Conservation (phyloP, 2,329 filamentous ascomycete genomes). For the Botryotinia globosa region DNA sequence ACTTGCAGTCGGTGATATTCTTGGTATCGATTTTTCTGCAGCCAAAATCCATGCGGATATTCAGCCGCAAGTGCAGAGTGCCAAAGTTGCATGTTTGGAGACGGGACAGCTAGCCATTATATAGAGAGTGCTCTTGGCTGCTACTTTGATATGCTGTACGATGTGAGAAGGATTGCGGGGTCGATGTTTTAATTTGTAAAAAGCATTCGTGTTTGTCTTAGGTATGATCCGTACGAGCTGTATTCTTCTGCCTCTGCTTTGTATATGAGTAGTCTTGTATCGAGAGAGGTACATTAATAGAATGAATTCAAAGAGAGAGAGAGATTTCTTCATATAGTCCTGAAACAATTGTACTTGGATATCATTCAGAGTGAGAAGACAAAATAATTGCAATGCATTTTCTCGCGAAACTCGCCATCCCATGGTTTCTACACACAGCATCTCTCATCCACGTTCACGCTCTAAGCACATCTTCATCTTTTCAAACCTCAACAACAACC, state of each 20-base stretch:
- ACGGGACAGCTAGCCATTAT: neutral
- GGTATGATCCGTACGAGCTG: neutral
- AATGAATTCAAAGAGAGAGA: neutral
- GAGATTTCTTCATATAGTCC: too few relatives aligned
- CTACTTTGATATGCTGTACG: neutral
- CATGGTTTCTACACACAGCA: neutral
- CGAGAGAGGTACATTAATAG: neutral
- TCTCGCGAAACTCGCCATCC: neutral
- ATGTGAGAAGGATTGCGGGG: neutral
- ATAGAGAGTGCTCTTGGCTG: neutral
- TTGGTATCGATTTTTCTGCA: conserved; percentile 1
- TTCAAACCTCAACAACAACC: neutral
- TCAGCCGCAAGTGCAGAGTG: neutral
- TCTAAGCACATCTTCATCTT: neutral
- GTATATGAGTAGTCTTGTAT: neutral
- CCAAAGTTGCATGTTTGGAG: neutral
- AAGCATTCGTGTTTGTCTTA: too few relatives aligned
- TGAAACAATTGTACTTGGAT: neutral
- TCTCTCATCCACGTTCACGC: neutral
- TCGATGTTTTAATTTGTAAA: neutral
- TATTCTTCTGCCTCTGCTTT: neutral
- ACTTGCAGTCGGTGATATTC: neutral
- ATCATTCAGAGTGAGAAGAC: neutral
- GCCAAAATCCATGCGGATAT: neutral
- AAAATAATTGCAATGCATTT: neutral